Conservation (phyloP, 1,284 basidiomycete genomes). For the Ganoderma lucidum region DNA sequence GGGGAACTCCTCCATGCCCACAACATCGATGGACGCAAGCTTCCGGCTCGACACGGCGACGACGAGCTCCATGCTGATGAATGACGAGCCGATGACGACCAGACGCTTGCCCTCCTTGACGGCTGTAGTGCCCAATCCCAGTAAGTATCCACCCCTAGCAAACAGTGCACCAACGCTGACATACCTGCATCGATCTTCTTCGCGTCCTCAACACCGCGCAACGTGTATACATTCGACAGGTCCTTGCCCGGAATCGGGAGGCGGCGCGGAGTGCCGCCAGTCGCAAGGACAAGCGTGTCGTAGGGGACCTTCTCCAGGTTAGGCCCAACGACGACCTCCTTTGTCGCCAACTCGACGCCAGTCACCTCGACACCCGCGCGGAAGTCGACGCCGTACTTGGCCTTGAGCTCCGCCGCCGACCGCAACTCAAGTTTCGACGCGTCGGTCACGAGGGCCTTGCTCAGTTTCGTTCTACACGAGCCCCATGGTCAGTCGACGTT, state of each 20-base stretch:
- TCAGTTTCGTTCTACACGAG: conserved; percentile 79
- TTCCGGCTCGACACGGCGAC: conserved; percentile 79
- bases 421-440: conserved; percentile 81
- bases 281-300: conserved; percentile 78
- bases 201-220: conserved; percentile 79
- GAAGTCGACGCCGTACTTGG: conserved; percentile 83
- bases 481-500: neutral
- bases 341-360: conserved; percentile 66
- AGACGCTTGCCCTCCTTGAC: conserved; percentile 75
- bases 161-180: conserved; percentile 19
- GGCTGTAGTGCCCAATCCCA: conserved; percentile 22
- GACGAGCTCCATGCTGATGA: conserved; percentile 95
- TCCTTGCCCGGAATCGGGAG: conserved; percentile 84
- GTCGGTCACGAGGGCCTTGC: conserved; percentile 87
- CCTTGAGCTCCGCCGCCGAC: conserved; percentile 76
- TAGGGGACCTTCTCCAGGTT: conserved; percentile 70
- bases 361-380: conserved; percentile 77
- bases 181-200: conserved; percentile 79
- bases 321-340: conserved; percentile 66
- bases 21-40: conserved; percentile 80
- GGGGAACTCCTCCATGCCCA: conserved; percentile 88
- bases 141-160: conserved; percentile 11
- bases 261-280: conserved; percentile 72
- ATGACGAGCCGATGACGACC: conserved; percentile 90
- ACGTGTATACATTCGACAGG: conserved; percentile 81